Base-by-base conservation (phyloP, 495 filamentous ascomycete species). In the Glarea lozoyensis region DNA sequence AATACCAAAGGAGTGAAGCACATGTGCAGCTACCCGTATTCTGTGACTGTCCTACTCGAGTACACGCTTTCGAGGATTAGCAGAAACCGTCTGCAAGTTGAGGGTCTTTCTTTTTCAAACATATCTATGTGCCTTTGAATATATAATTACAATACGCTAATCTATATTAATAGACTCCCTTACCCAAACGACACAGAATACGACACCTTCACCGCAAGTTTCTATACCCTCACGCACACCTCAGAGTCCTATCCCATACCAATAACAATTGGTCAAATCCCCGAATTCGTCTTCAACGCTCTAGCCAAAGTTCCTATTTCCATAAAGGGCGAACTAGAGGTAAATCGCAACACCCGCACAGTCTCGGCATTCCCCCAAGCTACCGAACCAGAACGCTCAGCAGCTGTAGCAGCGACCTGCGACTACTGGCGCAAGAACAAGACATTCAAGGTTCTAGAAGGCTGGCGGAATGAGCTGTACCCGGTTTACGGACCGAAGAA, bases 391-490 rank as follows among this genome's bases (percentile, higher is more conserved):
- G 72, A 75, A 46, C 80, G 89, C 49, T 83, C 69, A 34, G 57
- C 60, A 2, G 62, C 72, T 17, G 69, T 94, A 3, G 71, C 64
- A 0, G 53, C 61, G 27, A 79, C 84, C 3, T 69, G 80, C 23
- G 55, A 61, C 1, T 72, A 78, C 50, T 86, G 86, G 66, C 77
- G 79, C 21, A 61, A 72, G 20, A 70, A 72, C 18, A 59, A 68
- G 11, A 72, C 65, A 0, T 97, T 97, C 58, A 63, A 75, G 35
- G 62, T 94, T 1, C 69, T 96, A 21, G 68, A 66, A 12, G 86
- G 87, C 46, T 99, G 92, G 92, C 72, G 93, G 29, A 64, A 89
- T 50, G 92, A 99, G 64, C 63, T 82, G 23, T 99, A 94, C 65
- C 76, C 87, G 0, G 75, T 96, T 11, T 92, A 84, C 52, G 84